A percentile compares a stretch with the other conserved stretches of the same genome.
phyloP scores from a whole-genome alignment of 2,329 filamentous ascomycete species.

The Neonectria hederae region DNA sequence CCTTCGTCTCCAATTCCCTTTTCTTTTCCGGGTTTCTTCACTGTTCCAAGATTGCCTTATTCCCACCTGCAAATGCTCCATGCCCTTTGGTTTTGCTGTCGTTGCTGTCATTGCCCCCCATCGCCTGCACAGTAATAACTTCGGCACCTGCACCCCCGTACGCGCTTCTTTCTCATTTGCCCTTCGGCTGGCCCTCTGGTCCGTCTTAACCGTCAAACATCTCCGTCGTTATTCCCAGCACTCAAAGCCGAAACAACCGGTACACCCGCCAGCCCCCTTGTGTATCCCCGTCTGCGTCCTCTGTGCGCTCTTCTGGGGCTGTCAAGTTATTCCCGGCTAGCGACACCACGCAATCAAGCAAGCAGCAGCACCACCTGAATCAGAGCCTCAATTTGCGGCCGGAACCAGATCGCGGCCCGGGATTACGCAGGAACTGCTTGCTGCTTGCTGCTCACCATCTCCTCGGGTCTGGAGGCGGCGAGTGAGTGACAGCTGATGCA shows the following conservation, averaged over 20 bases:
- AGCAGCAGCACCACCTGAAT: background rate
- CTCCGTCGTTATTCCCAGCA: constrained; percentile 46
- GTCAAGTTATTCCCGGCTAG: constrained; percentile 18
- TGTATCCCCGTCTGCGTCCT: constrained; percentile 3
- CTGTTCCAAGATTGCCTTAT: constrained; percentile 32
- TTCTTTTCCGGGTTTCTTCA: constrained; percentile 40
- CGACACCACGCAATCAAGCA: constrained; percentile 15
- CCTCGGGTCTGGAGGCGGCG: constrained; percentile 15
- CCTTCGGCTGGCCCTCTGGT: constrained; percentile 3
- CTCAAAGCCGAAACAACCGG: constrained; percentile 37
- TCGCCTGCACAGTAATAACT: background rate
- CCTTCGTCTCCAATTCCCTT: constrained; percentile 39
- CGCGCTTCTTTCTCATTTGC: background rate
- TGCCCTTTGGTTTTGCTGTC: constrained; percentile 6
- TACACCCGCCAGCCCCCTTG: constrained; percentile 8
- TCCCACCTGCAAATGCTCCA: constrained; percentile 24
- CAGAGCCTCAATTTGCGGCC: constrained; percentile 6
- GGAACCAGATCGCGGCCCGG: constrained; percentile 9
- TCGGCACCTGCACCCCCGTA: background rate
- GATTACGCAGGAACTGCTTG: constrained; percentile 13
- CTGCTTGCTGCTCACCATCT: constrained; percentile 21
- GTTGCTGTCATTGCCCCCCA: constrained; percentile 4
- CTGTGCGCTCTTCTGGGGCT: background rate
- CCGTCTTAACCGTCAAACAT: constrained; percentile 27
- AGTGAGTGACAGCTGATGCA: constrained; percentile 21